A percentile compares a stretch with the other conserved stretches of the same genome.
Evolutionary conservation across 176 grass and related monocot genomes (phyloP).

Genomic region (Poa annua): DNA sequence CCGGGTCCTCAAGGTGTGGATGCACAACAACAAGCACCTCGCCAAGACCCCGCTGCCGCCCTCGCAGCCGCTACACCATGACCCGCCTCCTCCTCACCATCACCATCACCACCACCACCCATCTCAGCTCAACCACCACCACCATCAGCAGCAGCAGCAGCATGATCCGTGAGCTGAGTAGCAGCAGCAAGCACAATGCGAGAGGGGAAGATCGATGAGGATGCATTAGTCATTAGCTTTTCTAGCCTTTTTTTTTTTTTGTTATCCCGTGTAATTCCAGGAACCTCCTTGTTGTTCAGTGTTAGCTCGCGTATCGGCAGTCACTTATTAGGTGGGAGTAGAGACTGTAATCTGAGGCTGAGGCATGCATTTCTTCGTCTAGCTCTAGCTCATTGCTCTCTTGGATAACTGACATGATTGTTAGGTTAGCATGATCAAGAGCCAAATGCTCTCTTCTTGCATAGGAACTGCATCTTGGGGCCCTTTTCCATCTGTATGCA

Average conservation of each 20-base stretch:
- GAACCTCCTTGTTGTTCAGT: constrained; percentile 41
- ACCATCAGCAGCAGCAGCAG: constrained; percentile 20
- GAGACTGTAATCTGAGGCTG: constrained; percentile 19
- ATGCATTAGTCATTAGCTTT: constrained; percentile 54
- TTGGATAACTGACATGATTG: constrained; percentile 41
- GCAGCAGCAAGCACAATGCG: constrained; percentile 19
- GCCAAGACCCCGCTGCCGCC: constrained; percentile 33
- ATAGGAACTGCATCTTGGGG: neutral
- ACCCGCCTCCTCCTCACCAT: neutral
- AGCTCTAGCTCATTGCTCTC: constrained; percentile 6
- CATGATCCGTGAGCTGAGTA: constrained; percentile 39
- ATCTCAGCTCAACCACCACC: constrained; percentile 2
- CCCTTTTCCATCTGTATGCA: neutral
- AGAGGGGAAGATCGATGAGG: constrained; percentile 33
- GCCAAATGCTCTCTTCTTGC: neutral
- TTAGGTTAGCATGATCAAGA: constrained; percentile 33
- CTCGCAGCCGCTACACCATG: constrained; percentile 1
- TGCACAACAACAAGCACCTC: constrained; percentile 98
- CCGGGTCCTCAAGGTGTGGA: constrained; percentile 99
- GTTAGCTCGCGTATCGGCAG: constrained; percentile 41
- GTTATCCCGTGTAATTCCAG: constrained; percentile 48
- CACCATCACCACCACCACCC: neutral
- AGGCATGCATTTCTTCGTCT: constrained; percentile 5
- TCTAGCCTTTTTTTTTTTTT: constrained; percentile 14
- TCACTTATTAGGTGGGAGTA: constrained; percentile 35